phyloP scores from a whole-genome alignment of 176 grass and related monocot genomes.

The Juncus effusus region DNA sequence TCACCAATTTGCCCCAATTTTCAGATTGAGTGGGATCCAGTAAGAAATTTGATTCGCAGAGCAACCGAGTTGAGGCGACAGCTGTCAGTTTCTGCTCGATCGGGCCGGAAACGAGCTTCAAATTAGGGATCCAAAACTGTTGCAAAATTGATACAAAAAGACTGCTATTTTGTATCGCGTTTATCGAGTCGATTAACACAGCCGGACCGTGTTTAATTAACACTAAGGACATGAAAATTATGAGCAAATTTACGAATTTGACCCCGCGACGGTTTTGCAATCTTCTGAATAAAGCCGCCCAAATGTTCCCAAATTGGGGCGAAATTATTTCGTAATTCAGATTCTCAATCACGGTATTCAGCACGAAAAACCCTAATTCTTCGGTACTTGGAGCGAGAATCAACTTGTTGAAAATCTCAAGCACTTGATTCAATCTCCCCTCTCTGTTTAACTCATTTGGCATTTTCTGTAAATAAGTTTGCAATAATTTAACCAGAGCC shows the following conservation, averaged over 20 bases:
- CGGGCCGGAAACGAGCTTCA: constrained; percentile 73
- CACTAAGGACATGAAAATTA: constrained; percentile 86
- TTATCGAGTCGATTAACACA: constrained; percentile 62
- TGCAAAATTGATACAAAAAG: constrained; percentile 65
- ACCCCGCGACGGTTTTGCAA: constrained; percentile 59
- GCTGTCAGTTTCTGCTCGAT: constrained; percentile 71
- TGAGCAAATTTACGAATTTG: constrained; percentile 80
- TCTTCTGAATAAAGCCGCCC: constrained; percentile 61
- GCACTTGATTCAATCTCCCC: constrained; percentile 63
- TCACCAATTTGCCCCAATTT: constrained; percentile 81
- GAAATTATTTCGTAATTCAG: constrained; percentile 67
- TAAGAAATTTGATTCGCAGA: constrained; percentile 67
- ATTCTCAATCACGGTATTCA: constrained; percentile 90
- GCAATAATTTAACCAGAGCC: constrained; percentile 79
- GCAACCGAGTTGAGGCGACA: constrained; percentile 85
- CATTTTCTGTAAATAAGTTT: constrained; percentile 82
- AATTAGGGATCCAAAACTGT: constrained; percentile 85
- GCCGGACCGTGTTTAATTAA: constrained; percentile 66
- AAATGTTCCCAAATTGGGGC: constrained; percentile 68
- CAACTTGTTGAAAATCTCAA: constrained; percentile 57
- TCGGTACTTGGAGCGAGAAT: constrained; percentile 55
- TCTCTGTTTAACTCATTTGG: constrained; percentile 92
- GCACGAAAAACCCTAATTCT: constrained; percentile 86
- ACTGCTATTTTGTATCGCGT: constrained; percentile 45
- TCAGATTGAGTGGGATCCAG: constrained; percentile 59